These are phyloP conservation scores for Penicillium bialowiezense DNA, from an alignment of 495 filamentous ascomycete species.

Conservation along the genomic window DNA sequence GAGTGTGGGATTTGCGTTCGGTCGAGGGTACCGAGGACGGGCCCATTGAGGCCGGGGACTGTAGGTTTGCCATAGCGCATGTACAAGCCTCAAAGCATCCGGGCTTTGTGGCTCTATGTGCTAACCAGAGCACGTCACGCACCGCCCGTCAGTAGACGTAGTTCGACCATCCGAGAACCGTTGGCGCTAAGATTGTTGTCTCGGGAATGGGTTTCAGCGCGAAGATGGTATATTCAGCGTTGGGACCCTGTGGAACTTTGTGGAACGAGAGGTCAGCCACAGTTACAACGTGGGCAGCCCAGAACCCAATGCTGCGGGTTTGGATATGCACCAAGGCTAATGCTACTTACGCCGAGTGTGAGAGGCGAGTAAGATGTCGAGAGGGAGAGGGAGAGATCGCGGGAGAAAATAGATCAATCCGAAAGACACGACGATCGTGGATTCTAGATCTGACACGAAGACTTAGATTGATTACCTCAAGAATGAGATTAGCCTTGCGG, in stretches of 20 bases:
- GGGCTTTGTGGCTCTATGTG: slow-evolving; percentile 14
- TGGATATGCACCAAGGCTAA: slow-evolving; percentile 20
- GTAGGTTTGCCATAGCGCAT: slow-evolving; percentile 26
- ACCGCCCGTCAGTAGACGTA: slow-evolving; percentile 20
- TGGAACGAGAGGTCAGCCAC: slow-evolving; percentile 26
- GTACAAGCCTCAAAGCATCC: slow-evolving; percentile 19
- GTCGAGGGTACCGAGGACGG: slow-evolving; percentile 64
- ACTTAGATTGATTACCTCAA: slow-evolving; percentile 11
- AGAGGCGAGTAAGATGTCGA: slow-evolving; percentile 16
- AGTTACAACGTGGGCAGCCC: slow-evolving; percentile 19
- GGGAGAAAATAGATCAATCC: slow-evolving; percentile 9
- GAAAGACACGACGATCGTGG: slow-evolving; percentile 6
- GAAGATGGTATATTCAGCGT: slow-evolving; percentile 6
- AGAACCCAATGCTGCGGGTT: slow-evolving; percentile 12
- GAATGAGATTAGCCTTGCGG: slow-evolving; percentile 28
- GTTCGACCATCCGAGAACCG: slow-evolving; percentile 17
- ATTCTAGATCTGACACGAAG: slow-evolving; percentile 17
- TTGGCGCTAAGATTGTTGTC: neutral
- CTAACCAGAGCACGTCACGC: slow-evolving; percentile 31
- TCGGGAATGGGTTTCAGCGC: neutral
- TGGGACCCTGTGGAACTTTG: slow-evolving; percentile 11
- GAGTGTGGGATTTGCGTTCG: slow-evolving; percentile 57
- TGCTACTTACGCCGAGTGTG: slow-evolving; percentile 20
- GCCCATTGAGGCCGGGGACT: slow-evolving; percentile 23
- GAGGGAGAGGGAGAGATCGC: slow-evolving; percentile 6